Evolutionary conservation across 306 rosid genomes (phyloP).

Genomic region (Glycine tomentella): DNA sequence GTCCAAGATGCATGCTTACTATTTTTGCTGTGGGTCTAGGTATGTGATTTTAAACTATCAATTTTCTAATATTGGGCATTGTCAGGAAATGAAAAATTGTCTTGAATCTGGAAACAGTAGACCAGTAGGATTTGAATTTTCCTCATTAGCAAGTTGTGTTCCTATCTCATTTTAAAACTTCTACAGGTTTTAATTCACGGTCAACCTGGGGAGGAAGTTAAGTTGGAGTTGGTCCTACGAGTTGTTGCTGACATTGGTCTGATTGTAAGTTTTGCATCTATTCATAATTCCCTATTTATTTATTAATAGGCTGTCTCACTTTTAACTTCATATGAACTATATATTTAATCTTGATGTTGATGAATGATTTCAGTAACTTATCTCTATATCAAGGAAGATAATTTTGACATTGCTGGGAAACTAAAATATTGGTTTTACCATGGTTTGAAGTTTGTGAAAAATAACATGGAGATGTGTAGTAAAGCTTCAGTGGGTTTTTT

Average conservation of each 20-base stretch:
- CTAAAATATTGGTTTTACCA: slow-evolving; percentile 31
- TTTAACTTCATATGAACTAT: slow-evolving; percentile 17
- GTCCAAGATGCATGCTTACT: slow-evolving; percentile 17
- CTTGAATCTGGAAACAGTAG: slow-evolving; percentile 25
- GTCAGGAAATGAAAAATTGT: background rate
- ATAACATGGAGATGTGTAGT: slow-evolving; percentile 22
- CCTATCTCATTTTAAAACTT: slow-evolving; percentile 27
- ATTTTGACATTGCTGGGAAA: slow-evolving; percentile 36
- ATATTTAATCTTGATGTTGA: slow-evolving; percentile 1
- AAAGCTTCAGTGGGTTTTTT: background rate
- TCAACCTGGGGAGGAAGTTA: slow-evolving; percentile 96
- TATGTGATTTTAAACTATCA: slow-evolving; percentile 14
- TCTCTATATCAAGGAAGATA: slow-evolving; percentile 29
- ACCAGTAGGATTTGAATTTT: slow-evolving; percentile 15
- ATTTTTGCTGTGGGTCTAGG: slow-evolving; percentile 1
- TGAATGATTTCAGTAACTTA: background rate
- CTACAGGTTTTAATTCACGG: slow-evolving; percentile 82
- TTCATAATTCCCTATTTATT: slow-evolving; percentile 30
- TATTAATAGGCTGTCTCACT: background rate
- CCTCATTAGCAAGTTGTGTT: slow-evolving; percentile 32
- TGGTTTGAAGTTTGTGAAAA: slow-evolving; percentile 30
- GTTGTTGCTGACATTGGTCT: slow-evolving; percentile 99
- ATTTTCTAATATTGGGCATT: background rate
- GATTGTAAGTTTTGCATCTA: slow-evolving; percentile 52
- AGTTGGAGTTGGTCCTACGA: slow-evolving; percentile 89